Percentiles rank a stretch among this genome's conserved stretches.
Conservation (phyloP, 495 filamentous ascomycete species). For the Penicillium coffeae region DNA sequence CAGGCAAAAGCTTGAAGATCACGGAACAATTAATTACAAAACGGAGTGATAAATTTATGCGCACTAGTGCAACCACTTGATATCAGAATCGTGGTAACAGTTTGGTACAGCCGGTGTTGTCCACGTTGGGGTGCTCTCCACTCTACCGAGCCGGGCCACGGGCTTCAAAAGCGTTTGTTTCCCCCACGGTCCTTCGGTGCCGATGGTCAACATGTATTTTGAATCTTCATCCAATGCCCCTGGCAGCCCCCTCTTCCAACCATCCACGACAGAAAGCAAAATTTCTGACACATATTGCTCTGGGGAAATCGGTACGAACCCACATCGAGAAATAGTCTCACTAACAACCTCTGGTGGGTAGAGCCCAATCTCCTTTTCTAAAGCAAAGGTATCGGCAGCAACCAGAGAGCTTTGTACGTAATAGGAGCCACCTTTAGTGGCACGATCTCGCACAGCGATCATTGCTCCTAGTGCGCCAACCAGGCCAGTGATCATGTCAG, state of each 20-base stretch:
- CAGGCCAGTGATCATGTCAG: conserved; percentile 62
- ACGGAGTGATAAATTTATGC: background rate
- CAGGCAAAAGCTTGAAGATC: too few relatives aligned
- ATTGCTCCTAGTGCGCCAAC: conserved; percentile 54
- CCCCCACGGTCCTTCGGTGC: conserved; percentile 19
- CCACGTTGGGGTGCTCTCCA: conserved; percentile 23
- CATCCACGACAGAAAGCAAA: conserved; percentile 24
- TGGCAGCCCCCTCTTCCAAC: conserved; percentile 25
- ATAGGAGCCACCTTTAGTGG: conserved; percentile 26
- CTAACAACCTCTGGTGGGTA: conserved; percentile 3
- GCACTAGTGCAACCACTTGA: background rate
- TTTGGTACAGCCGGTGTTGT: conserved; percentile 19
- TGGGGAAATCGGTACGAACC: background rate
- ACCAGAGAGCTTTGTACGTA: conserved; percentile 16
- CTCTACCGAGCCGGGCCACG: conserved; percentile 20
- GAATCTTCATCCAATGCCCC: conserved; percentile 21
- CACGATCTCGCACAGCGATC: conserved; percentile 32
- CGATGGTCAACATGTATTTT: conserved; percentile 23
- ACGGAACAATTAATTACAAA: too few relatives aligned
- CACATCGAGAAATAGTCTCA: background rate
- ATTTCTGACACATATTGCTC: conserved; percentile 29
- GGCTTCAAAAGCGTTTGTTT: conserved; percentile 19
- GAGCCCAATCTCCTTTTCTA: conserved; percentile 5
- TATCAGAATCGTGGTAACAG: conserved; percentile 9
- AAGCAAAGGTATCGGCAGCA: conserved; percentile 1